phyloP scores from a whole-genome alignment of 2,329 filamentous ascomycete genomes.

The Aspergillus alliaceus region DNA sequence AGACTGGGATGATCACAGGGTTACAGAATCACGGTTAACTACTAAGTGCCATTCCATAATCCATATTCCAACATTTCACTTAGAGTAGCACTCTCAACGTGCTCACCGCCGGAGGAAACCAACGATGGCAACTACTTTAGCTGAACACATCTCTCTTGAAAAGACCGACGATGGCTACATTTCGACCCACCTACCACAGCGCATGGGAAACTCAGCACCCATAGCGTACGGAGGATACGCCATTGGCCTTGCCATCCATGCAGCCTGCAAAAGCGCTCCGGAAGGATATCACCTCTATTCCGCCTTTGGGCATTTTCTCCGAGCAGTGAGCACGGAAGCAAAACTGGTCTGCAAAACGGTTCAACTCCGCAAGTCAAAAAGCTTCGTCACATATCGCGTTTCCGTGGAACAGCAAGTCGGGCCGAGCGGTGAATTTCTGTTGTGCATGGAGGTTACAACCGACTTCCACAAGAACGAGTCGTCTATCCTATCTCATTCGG shows the following conservation, averaged over 20 bases:
- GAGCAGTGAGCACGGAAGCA: not conserved
- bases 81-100: too few species aligned
- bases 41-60: too few species aligned
- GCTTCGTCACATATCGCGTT: conserved; percentile 5
- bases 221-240: conserved; percentile 10
- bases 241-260: conserved; percentile 5
- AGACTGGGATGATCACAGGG: too few species aligned
- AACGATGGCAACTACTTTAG: conserved; percentile 1
- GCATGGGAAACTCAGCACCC: conserved; percentile 5
- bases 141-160: conserved; percentile 1
- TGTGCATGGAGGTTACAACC: not conserved
- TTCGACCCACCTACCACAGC: conserved; percentile 1
- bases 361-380: conserved; percentile 2
- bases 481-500: not conserved
- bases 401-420: not conserved
- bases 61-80: too few species aligned
- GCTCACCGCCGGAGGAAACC: too few species aligned
- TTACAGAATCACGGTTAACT: too few species aligned
- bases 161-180: not conserved
- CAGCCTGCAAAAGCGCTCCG: conserved; percentile 4
- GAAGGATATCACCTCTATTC: conserved; percentile 4
- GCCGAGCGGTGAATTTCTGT: too few species aligned
- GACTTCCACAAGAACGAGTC: conserved; percentile 5
- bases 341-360: not conserved
- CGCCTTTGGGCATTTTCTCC: conserved; percentile 2